These are phyloP conservation scores for Heterobasidion occidentale DNA, from an alignment of 1,284 basidiomycete species.

Conservation along the genomic window DNA sequence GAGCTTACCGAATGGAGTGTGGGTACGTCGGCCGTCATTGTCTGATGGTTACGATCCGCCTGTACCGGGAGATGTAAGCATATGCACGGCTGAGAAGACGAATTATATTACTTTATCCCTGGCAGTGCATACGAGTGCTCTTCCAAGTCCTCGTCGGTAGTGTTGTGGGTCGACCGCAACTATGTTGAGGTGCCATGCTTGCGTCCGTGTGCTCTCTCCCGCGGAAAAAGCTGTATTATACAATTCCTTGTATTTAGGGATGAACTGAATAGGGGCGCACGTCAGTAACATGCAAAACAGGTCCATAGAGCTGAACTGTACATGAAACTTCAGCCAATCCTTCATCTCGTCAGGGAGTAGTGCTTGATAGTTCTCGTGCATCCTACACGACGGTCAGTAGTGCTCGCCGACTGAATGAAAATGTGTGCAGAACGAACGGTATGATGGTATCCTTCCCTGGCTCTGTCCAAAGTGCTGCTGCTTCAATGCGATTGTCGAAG, in stretches of 20 bases:
- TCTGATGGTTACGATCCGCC: conserved; percentile 1
- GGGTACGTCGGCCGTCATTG: conserved; percentile 3
- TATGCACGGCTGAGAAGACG: background rate
- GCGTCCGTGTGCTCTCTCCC: background rate
- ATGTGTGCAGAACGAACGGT: background rate
- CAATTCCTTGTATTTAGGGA: conserved; percentile 6
- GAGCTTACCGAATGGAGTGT: conserved; percentile 1
- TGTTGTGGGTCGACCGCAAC: conserved; percentile 1
- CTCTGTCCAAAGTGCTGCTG: conserved; percentile 4
- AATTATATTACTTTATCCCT: conserved; percentile 1
- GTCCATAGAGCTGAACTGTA: background rate
- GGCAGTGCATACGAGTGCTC: background rate
- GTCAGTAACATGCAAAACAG: background rate
- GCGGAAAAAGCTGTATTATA: conserved; percentile 1
- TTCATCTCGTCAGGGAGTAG: background rate
- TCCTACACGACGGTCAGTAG: background rate
- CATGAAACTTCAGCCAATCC: conserved; percentile 4
- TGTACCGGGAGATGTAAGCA: background rate
- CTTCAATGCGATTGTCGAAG: conserved; percentile 3
- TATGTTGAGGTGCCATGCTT: conserved; percentile 6
- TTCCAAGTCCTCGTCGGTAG: conserved; percentile 3
- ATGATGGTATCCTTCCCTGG: conserved; percentile 4
- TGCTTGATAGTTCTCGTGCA: conserved; percentile 1
- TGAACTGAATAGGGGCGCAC: background rate
- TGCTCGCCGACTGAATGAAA: background rate